Percentiles rank a stretch among this genome's conserved stretches.
phyloP scores from a whole-genome alignment of 2,329 filamentous ascomycete species.

The Cladosporium velox region DNA sequence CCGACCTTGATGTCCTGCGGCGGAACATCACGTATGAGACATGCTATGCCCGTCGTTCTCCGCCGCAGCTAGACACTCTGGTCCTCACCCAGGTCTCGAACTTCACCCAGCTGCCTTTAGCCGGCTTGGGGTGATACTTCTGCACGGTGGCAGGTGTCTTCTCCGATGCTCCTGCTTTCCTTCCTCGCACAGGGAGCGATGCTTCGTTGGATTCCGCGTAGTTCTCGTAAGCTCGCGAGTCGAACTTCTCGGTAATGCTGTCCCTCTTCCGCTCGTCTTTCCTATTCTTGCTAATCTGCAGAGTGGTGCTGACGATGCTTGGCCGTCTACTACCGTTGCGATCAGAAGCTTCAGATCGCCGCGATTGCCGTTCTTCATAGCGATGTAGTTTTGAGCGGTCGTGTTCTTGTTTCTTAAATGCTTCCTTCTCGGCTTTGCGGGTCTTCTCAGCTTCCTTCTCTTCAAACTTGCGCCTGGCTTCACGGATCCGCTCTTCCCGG shows the following conservation, averaged over 20 bases:
- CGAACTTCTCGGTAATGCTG: slow-evolving; percentile 26
- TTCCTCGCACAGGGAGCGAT: slow-evolving; percentile 30
- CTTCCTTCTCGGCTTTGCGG: slow-evolving; percentile 56
- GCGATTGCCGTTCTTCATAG: slow-evolving; percentile 43
- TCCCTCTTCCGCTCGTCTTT: slow-evolving; percentile 21
- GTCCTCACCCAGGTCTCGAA: slow-evolving; percentile 61
- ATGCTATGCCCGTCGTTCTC: slow-evolving; percentile 12
- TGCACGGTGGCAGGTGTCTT: slow-evolving; percentile 25
- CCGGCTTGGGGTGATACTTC: slow-evolving; percentile 14
- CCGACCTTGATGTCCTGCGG: background rate
- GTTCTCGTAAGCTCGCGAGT: slow-evolving; percentile 31
- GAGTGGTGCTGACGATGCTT: slow-evolving; percentile 1
- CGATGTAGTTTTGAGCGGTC: slow-evolving; percentile 48
- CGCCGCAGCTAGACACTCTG: slow-evolving; percentile 53
- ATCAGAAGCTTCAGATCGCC: slow-evolving; percentile 43
- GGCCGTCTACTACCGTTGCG: slow-evolving; percentile 9
- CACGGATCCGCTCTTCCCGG: slow-evolving; percentile 58
- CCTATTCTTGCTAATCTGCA: slow-evolving; percentile 25
- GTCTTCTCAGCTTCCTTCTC: slow-evolving; percentile 61
- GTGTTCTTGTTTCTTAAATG: slow-evolving; percentile 48
- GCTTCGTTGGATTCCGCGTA: slow-evolving; percentile 30
- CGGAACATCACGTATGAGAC: background rate
- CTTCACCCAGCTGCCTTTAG: slow-evolving; percentile 48
- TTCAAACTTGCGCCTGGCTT: slow-evolving; percentile 58
- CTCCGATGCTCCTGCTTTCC: slow-evolving; percentile 30